phyloP scores from a whole-genome alignment of 768 basidiomycete genomes.

The Sporobolomyces phaffii region DNA sequence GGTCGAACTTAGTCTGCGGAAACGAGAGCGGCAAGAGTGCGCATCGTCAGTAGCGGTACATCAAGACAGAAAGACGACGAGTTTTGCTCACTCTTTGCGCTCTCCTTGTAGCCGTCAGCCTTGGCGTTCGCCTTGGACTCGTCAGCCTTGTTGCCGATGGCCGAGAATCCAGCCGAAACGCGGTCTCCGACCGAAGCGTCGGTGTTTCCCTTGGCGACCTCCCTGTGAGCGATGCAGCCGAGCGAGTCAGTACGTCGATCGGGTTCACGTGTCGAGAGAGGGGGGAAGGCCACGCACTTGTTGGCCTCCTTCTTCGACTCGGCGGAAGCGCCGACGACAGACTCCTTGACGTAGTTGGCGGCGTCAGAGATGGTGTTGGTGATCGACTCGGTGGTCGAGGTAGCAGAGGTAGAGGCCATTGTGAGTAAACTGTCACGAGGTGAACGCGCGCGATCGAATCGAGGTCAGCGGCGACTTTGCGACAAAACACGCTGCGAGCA shows the following conservation, averaged over 20 bases:
- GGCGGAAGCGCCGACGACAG: neutral
- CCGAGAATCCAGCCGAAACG: conserved; percentile 22
- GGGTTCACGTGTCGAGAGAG: neutral
- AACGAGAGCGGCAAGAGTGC: too few species aligned
- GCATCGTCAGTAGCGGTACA: too few species aligned
- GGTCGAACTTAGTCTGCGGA: too few species aligned
- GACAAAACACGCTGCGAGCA: too few species aligned
- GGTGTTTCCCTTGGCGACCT: conserved; percentile 34
- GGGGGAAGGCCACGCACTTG: conserved; percentile 2
- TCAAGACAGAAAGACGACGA: too few species aligned
- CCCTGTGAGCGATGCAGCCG: neutral
- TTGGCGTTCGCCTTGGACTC: conserved; percentile 13
- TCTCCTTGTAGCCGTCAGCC: conserved; percentile 28
- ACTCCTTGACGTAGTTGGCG: conserved; percentile 21
- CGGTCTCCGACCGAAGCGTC: conserved; percentile 27
- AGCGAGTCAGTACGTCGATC: neutral
- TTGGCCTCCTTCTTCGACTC: conserved; percentile 26
- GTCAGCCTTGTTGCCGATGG: conserved; percentile 27
- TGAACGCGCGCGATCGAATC: neutral
- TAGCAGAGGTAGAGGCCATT: conserved; percentile 21
- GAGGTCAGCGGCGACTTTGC: too few species aligned
- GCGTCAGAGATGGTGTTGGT: conserved; percentile 26
- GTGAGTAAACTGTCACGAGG: neutral
- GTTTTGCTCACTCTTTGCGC: conserved; percentile 2
- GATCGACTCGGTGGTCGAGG: conserved; percentile 22